Conservation (phyloP, 2,329 filamentous ascomycete genomes). For the Colletotrichum brevisporum region DNA sequence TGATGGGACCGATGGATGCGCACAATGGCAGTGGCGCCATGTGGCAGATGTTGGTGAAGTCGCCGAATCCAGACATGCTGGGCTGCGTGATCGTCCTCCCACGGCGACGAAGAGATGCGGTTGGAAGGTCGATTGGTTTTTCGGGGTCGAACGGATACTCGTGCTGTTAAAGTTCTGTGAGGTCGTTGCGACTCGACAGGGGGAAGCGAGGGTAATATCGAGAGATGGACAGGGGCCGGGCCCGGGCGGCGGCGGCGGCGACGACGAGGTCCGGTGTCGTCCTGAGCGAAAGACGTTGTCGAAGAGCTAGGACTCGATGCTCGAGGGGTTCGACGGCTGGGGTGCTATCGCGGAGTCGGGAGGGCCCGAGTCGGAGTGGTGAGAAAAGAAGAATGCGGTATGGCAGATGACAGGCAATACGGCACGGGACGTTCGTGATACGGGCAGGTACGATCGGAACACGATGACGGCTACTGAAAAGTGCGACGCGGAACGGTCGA, state of each 20-base stretch:
- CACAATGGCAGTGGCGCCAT: conserved; percentile 90
- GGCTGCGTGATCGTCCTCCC: conserved; percentile 25
- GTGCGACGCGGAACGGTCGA: background rate
- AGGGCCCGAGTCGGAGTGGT: conserved; percentile 10
- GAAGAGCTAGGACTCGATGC: conserved; percentile 10
- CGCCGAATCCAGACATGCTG: conserved; percentile 86
- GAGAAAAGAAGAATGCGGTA: conserved; percentile 5
- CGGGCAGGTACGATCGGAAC: conserved; percentile 19
- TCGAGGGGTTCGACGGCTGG: conserved; percentile 4
- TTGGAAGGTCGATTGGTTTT: background rate
- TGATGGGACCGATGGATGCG: conserved; percentile 83
- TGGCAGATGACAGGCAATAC: background rate
- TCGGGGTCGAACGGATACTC: background rate
- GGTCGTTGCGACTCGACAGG: conserved; percentile 1
- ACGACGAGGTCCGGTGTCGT: background rate
- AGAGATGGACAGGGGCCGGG: conserved; percentile 6
- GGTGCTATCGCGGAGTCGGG: conserved; percentile 13
- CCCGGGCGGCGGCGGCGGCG: conserved; percentile 7
- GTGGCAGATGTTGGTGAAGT: conserved; percentile 89
- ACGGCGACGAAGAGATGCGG: conserved; percentile 13
- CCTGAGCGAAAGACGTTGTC: conserved; percentile 21
- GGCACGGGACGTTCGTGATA: conserved; percentile 3
- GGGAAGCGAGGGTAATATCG: conserved; percentile 9
- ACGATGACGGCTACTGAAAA: conserved; percentile 19
- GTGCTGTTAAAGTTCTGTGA: conserved; percentile 1